These are phyloP conservation scores for Tylopilus plumbeoviolaceoides DNA, from an alignment of 768 basidiomycete species.

Conservation along the genomic window DNA sequence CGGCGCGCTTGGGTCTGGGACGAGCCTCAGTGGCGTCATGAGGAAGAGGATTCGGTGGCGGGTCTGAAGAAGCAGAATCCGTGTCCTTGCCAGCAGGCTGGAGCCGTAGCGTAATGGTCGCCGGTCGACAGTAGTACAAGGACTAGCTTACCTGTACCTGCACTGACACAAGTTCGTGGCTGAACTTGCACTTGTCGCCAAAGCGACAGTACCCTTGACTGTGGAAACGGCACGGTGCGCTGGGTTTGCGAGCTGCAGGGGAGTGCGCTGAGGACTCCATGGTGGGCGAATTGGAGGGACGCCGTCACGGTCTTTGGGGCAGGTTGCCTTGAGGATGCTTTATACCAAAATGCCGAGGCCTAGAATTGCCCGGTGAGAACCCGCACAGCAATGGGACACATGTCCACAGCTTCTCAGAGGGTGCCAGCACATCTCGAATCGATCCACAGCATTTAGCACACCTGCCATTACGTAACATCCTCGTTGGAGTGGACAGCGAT, in stretches of 20 bases:
- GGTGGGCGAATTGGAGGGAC: background rate
- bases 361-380: background rate
- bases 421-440: too few species aligned
- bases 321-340: too few species aligned
- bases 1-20: constrained; percentile 21
- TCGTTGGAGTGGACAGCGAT: too few species aligned
- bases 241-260: background rate
- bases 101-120: background rate
- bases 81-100: background rate
- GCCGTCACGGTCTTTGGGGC: background rate
- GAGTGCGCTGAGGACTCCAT: constrained; percentile 7
- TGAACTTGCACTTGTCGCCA: constrained; percentile 25
- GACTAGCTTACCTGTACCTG: constrained; percentile 2
- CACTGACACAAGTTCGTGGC: constrained; percentile 15
- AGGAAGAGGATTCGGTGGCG: background rate
- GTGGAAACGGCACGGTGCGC: constrained; percentile 18
- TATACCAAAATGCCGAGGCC: too few species aligned
- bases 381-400: background rate
- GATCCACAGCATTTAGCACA: background rate
- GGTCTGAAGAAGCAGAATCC: background rate
- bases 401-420: too few species aligned
- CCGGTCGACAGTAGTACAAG: background rate
- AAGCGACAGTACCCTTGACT: constrained; percentile 26
- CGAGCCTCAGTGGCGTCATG: constrained; percentile 12
- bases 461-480: too few species aligned